A percentile compares a stretch with the other conserved stretches of the same genome.
Evolutionary conservation across 2,329 filamentous ascomycete genomes (phyloP).

Genomic region (Paecilomyces fulvus): DNA sequence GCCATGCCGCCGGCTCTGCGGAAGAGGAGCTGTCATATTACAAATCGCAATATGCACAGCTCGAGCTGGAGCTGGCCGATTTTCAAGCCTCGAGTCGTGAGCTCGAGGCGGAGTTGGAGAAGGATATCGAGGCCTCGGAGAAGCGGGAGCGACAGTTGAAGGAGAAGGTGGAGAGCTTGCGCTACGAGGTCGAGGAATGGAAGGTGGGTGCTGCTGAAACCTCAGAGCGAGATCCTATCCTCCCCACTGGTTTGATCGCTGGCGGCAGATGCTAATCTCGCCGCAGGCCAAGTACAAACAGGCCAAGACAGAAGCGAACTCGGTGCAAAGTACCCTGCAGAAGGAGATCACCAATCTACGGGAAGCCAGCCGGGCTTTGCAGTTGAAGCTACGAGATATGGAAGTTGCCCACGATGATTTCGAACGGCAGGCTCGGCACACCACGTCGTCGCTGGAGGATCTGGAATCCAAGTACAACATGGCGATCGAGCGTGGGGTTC

Average conservation of each 20-base stretch:
- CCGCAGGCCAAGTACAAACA: conserved; percentile 87
- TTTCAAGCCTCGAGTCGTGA: conserved; percentile 93
- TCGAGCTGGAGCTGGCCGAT: conserved; percentile 84
- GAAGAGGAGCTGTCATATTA: conserved; percentile 86
- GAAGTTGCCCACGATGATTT: conserved; percentile 98
- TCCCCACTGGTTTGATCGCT: background rate
- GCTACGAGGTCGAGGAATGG: conserved; percentile 95
- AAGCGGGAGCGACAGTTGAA: conserved; percentile 79
- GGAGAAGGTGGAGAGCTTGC: conserved; percentile 75
- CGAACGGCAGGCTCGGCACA: conserved; percentile 91
- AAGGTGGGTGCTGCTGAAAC: conserved; percentile 56
- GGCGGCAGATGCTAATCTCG: background rate
- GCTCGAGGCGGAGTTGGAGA: conserved; percentile 87
- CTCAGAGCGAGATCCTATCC: background rate
- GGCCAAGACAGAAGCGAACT: conserved; percentile 77
- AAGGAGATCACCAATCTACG: conserved; percentile 92
- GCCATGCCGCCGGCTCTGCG: conserved; percentile 29
- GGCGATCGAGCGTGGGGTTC: conserved; percentile 79
- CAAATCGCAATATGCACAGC: conserved; percentile 88
- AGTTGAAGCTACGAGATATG: conserved; percentile 80
- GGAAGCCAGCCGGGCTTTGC: conserved; percentile 71
- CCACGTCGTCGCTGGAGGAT: conserved; percentile 90
- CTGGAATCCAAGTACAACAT: conserved; percentile 96
- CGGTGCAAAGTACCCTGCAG: conserved; percentile 76
- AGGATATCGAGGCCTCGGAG: conserved; percentile 91